A percentile compares a stretch with the other conserved stretches of the same genome.
These are phyloP conservation scores for Pleurotus ostreatus DNA, from an alignment of 768 basidiomycete species.

Conservation along the genomic window DNA sequence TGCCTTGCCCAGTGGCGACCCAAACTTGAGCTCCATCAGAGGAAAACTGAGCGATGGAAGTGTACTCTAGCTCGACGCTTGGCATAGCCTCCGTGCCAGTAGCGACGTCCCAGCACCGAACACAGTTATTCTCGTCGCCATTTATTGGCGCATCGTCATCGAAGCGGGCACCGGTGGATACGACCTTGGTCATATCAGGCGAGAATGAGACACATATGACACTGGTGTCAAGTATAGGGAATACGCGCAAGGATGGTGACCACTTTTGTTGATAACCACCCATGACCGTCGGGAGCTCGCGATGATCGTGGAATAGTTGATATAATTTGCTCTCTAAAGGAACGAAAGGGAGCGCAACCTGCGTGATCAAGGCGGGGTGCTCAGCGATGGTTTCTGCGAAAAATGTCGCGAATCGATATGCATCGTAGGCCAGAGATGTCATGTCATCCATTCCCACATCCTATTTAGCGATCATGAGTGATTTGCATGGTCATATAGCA, in stretches of 20 bases:
- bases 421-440: neutral
- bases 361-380: constrained; percentile 5
- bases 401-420: constrained; percentile 3
- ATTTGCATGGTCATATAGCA: neutral
- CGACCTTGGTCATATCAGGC: constrained; percentile 2
- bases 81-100: constrained; percentile 5
- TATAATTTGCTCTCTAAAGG: neutral
- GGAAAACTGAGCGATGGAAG: neutral
- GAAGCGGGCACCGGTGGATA: constrained; percentile 2
- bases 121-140: constrained; percentile 2
- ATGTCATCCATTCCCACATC: neutral
- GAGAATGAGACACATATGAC: constrained; percentile 8
- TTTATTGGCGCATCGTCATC: neutral
- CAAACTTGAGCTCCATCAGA: neutral
- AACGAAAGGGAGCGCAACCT: constrained; percentile 7
- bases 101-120: constrained; percentile 8
- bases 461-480: neutral
- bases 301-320: neutral
- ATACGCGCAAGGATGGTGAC: constrained; percentile 4
- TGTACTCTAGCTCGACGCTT: neutral
- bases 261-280: neutral
- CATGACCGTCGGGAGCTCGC: neutral
- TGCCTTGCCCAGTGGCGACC: neutral
- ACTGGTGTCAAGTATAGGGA: constrained; percentile 5
- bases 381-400: constrained; percentile 5